Evolutionary conservation across 2,329 filamentous ascomycete species (phyloP), one percentile per base, ranked within the genome.

Genomic region (Colletotrichum salicis): DNA sequence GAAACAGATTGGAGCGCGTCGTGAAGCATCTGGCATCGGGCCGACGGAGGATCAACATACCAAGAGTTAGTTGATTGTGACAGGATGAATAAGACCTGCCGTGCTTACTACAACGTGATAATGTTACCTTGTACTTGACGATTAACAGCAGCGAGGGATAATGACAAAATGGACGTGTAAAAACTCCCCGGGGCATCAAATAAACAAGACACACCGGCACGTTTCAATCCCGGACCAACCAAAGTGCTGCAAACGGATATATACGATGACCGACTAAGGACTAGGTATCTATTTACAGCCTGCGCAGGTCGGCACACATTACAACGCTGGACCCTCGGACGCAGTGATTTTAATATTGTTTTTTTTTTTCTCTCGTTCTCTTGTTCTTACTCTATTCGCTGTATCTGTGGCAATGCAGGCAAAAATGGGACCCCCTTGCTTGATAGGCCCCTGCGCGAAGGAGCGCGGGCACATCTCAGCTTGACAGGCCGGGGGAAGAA

Each of bases 271-370:
- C 41, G 60, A 37, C 54, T 63, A 62, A 71, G 63, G 56, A 63
- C 64, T 62, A 59, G 58, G 10, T 63, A 57, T 68, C 58, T 68
- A 63, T 71, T 71, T 68, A 71, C 64, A 71, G 68, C 68, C 68
- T 63, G 65, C 68, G 68, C 68, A 68, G 58, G 64, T 68, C 68
- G 45, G 33, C 57, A 71, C 48, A 69, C 27, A 57, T 41, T 54
- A 27, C 37, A 41, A 54, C 31, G 64, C 58, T 62, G n/a, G 64
- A 58, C 68, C 68, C 67, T 63, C 24, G 52, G 58, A 68, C 70
- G 67, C 55, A 72, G 66, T 70, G 31, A 22, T 65, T 71, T 71
- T 64, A 41, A 59, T 61, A n/a, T 55, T 58, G 37, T 55, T 64
- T 70, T 59, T 35, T 57, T 35, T 37, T 56, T 35, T 48, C 41